Evolutionary conservation across 306 rosid species (phyloP), one percentile per base, ranked within the genome.

Genomic region (Fragaria vesca): DNA sequence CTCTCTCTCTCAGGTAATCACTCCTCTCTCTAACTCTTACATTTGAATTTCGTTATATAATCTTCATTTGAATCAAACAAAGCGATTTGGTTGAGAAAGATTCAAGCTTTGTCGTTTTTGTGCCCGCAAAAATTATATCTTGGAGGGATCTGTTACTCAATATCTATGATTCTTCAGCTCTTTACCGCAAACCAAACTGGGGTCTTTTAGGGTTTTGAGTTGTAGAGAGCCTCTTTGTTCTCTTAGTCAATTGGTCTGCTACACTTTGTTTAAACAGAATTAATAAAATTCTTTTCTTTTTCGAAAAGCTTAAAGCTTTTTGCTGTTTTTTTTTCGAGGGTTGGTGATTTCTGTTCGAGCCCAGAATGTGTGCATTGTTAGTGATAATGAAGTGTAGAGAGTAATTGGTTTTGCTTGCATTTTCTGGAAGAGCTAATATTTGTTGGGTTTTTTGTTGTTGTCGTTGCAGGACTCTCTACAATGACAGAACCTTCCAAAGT

Each of bases 401-500:
- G 36, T 61, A 30, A 12, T 24, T 54, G 18, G 34, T 34, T 66
- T 62, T 52, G 58, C 40, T 67, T 66, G 46, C 68, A 65, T 24
- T 48, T 42, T 62, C 51, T 7, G n/a, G 30, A 9, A 62, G 46
- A 30, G 67, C 54, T 82, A 8, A 81, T 21, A 9, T 77, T 71
- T 43, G 28, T 77, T 82, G 73, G 69, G 60, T 74, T 61, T 47
- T 12, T 13, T 47, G 2, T 47, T 2, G 48, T 68, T 67, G 83
- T 72, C 58, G 83, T 82, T 81, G 8, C 83, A 88, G 97, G 87
- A 73, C 76, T 48, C 45, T 80, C 79, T 66, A 80, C 83, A 72
- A 95, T 95, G 98, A 78, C 97, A 65, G 98, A 95, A 76, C 93
- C 97, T 79, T 95, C 98, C 15, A 95, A 95, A 85, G 98, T 95